phyloP scores from a whole-genome alignment of 164 flowering plant species.

The Litsea cubeba region DNA sequence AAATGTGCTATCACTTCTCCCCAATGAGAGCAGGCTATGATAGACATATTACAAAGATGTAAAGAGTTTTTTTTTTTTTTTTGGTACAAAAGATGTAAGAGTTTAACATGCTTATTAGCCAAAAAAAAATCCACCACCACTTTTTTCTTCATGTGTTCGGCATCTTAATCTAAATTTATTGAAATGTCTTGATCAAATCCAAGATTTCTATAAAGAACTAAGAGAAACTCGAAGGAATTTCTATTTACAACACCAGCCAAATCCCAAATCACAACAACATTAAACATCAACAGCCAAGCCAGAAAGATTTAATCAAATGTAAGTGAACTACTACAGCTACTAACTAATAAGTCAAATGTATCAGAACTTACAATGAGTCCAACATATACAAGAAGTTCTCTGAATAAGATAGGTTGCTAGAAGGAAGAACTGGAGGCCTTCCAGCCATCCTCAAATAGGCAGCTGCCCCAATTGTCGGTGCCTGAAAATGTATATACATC shows the following conservation, averaged over 20 bases:
- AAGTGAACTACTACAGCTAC: background rate
- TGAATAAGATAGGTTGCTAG: conserved; percentile 85
- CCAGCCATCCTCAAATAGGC: conserved; percentile 98
- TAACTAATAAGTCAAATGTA: background rate
- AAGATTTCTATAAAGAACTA: background rate
- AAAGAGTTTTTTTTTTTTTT: no score
- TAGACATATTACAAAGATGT: no score
- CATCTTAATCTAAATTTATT: background rate
- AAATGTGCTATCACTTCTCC: no score
- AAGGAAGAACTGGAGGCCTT: conserved; percentile 96
- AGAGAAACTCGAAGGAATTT: background rate
- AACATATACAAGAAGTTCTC: conserved; percentile 99
- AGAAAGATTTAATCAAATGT: background rate
- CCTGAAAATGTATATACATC: conserved; percentile 34
- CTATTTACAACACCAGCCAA: background rate
- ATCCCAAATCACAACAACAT: background rate
- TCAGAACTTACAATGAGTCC: conserved; percentile 79
- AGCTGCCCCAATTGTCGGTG: conserved; percentile 98
- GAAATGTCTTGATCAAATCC: background rate
- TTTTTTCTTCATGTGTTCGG: background rate
- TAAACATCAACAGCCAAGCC: background rate
- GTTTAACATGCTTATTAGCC: background rate
- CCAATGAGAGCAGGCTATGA: no score
- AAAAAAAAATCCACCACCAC: background rate
- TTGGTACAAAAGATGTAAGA: background rate